Conservation (phyloP, 768 basidiomycete species). For the Tylopilus cervinicoccineus region DNA sequence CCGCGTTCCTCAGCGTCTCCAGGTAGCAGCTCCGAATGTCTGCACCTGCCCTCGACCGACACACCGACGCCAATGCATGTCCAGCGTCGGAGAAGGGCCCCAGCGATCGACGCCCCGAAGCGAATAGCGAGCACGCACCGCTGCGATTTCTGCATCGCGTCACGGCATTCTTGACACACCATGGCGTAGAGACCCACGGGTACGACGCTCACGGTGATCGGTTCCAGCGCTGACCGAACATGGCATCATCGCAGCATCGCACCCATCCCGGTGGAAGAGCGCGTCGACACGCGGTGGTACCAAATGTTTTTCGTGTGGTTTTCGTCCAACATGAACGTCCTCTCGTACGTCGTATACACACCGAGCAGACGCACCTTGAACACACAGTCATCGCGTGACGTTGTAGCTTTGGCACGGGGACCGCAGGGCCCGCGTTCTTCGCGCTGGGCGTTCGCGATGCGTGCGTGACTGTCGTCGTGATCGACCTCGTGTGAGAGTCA, state of each 20-base stretch:
- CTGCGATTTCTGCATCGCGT: conserved; percentile 17
- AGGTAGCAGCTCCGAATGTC: conserved; percentile 5
- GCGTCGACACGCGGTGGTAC: conserved; percentile 39
- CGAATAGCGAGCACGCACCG: background rate
- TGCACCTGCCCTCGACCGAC: background rate
- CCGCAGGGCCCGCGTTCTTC: conserved; percentile 48
- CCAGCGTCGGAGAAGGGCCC: conserved; percentile 2
- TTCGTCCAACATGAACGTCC: conserved; percentile 42
- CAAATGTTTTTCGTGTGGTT: conserved; percentile 54
- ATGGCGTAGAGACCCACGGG: conserved; percentile 43
- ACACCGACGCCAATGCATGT: background rate
- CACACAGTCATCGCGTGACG: background rate
- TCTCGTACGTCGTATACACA: conserved; percentile 30
- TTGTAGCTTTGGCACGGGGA: conserved; percentile 45
- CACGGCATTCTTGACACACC: conserved; percentile 29
- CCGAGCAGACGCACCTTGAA: no score
- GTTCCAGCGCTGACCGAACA: background rate
- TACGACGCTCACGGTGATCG: conserved; percentile 7
- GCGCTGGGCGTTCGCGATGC: conserved; percentile 42
- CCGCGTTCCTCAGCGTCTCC: background rate
- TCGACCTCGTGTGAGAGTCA: conserved; percentile 40
- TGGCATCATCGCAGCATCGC: conserved; percentile 30
- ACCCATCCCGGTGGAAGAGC: conserved; percentile 34
- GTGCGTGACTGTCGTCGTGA: conserved; percentile 37
- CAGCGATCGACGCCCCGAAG: background rate